phyloP scores from a whole-genome alignment of 192 early-diverging fungal species.

The Coemansia guatemalensis region DNA sequence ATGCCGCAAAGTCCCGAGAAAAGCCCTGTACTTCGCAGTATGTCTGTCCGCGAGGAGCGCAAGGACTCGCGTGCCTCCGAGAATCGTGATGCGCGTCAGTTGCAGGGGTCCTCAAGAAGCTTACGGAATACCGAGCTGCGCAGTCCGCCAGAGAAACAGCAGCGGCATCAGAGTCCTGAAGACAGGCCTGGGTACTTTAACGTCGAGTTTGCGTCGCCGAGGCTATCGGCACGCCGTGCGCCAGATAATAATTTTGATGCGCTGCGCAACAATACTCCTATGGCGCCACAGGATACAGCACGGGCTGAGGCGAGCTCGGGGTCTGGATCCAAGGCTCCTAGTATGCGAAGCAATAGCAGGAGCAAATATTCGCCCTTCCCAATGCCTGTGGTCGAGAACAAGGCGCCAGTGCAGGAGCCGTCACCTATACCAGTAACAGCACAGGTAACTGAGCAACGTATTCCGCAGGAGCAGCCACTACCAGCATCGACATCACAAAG shows the following conservation, averaged over 20 bases:
- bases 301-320: background rate
- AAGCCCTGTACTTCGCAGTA: background rate
- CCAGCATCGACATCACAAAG: background rate
- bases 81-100: background rate
- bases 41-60: background rate
- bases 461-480: background rate
- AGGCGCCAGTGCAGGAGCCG: conserved; percentile 21
- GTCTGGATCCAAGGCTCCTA: conserved; percentile 1
- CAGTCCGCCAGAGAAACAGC: conserved; percentile 3
- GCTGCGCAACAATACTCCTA: conserved; percentile 16
- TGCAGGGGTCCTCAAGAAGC: background rate
- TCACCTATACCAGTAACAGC: background rate
- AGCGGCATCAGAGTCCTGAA: conserved; percentile 2
- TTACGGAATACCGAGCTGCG: background rate
- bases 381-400: conserved; percentile 15
- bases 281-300: background rate
- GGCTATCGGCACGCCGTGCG: conserved; percentile 22
- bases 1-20: conserved; percentile 5
- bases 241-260: conserved; percentile 32
- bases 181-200: conserved; percentile 12
- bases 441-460: background rate
- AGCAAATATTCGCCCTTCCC: conserved; percentile 10
- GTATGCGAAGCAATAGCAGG: conserved; percentile 3
- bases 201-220: conserved; percentile 27
- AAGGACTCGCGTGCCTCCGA: background rate